A percentile compares a stretch with the other conserved stretches of the same genome.
Conservation (phyloP, 352 stramenopile genomes). For the Phytophthora macrochlamydospora region DNA sequence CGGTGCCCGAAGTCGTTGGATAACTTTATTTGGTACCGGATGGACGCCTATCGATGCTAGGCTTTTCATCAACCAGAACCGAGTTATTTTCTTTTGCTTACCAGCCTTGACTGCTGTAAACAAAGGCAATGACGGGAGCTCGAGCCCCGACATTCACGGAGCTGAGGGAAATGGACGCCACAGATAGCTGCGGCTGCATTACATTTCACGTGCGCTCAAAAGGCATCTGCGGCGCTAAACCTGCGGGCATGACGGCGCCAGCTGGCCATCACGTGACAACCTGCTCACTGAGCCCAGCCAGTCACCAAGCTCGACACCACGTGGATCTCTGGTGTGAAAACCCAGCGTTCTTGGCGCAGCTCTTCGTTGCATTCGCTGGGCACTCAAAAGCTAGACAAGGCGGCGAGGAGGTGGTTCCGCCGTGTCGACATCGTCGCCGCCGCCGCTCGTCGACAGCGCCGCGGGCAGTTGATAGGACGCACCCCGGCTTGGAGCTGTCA, state of each 20-base stretch:
- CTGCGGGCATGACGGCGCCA: too few species aligned
- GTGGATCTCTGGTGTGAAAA: too few species aligned
- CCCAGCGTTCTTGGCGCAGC: too few species aligned
- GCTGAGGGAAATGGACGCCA: constrained; percentile 7
- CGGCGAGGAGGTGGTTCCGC: background rate
- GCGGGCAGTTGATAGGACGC: constrained; percentile 1
- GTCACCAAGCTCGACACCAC: background rate
- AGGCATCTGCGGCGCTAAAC: too few species aligned
- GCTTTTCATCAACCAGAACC: too few species aligned
- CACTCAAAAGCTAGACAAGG: background rate
- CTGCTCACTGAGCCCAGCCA: background rate
- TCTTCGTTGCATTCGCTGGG: too few species aligned
- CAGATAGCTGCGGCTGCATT: background rate
- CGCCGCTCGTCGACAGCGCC: background rate
- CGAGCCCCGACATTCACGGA: constrained; percentile 14
- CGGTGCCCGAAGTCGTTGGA: background rate
- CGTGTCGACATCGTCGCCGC: background rate
- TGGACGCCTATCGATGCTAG: background rate
- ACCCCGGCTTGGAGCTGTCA: constrained; percentile 10
- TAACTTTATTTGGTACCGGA: constrained; percentile 2
- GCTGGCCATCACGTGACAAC: too few species aligned
- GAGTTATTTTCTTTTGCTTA: background rate
- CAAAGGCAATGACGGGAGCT: constrained; percentile 10
- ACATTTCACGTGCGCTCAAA: constrained; percentile 9
- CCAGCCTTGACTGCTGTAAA: constrained; percentile 16